phyloP scores from a whole-genome alignment of 441 rosid genomes.

The Eutrema salsugineum region DNA sequence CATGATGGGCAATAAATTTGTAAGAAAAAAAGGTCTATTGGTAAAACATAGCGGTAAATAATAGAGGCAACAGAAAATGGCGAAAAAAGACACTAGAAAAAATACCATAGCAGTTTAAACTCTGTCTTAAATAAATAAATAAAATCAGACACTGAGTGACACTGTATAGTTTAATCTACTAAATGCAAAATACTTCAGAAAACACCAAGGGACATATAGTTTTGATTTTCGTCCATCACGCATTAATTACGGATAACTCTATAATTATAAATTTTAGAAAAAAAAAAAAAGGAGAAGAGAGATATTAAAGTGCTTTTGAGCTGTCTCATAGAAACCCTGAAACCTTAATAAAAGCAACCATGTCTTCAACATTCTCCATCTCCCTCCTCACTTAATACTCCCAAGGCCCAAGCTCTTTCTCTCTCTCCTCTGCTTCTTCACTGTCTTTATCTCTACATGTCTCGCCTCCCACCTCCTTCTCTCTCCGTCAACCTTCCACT shows the following conservation, averaged over 20 bases:
- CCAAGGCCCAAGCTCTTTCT: constrained; percentile 3
- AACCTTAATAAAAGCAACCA: constrained; percentile 74
- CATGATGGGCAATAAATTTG: neutral
- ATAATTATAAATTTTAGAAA: neutral
- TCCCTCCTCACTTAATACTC: neutral
- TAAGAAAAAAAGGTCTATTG: too few species aligned
- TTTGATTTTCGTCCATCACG: constrained; percentile 31
- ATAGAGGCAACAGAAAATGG: too few species aligned
- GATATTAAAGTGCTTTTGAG: constrained; percentile 36
- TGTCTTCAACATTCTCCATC: constrained; percentile 69
- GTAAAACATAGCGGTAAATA: too few species aligned
- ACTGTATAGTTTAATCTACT: neutral
- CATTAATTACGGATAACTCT: constrained; percentile 31
- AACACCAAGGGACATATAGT: constrained; percentile 10
- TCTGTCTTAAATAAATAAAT: too few species aligned
- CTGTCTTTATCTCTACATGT: neutral
- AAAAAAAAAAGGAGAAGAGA: neutral
- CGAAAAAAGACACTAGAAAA: too few species aligned
- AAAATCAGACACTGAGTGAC: too few species aligned
- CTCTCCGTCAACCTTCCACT: constrained; percentile 21
- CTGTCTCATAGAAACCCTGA: constrained; percentile 52
- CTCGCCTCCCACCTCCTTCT: constrained; percentile 31
- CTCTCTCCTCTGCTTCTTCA: neutral
- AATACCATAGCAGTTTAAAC: too few species aligned
- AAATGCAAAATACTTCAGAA: neutral